Percentiles rank a stretch among this genome's conserved stretches.
These are phyloP conservation scores for Spizellomyces sp. DNA, from an alignment of 192 early-diverging fungal genomes.

Conservation along the genomic window DNA sequence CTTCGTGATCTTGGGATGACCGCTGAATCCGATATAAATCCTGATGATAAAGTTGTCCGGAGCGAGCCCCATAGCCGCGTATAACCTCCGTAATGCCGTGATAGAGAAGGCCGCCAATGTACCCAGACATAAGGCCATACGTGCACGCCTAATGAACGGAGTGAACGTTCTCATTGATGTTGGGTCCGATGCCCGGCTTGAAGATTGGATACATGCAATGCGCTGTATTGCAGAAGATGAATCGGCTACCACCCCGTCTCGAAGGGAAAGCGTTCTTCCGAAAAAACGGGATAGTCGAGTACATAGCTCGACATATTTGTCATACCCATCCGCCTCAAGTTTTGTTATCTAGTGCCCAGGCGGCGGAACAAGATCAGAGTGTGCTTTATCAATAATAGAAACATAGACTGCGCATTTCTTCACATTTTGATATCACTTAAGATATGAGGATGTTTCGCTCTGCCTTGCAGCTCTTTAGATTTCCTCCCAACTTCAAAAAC, in stretches of 20 bases:
- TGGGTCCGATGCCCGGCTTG: background rate
- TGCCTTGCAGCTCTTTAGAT: too few species aligned
- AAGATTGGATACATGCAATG: background rate
- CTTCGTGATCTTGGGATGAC: background rate
- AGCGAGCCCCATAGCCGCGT: background rate
- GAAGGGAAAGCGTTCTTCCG: background rate
- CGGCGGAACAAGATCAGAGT: too few species aligned
- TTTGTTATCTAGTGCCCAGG: background rate
- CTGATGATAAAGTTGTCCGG: background rate
- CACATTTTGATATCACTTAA: too few species aligned
- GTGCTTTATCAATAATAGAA: too few species aligned
- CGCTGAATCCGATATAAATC: too few species aligned
- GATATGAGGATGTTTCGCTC: too few species aligned
- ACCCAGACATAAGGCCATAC: background rate
- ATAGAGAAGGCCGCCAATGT: background rate
- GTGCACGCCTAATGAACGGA: conserved; percentile 4
- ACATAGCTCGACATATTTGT: background rate
- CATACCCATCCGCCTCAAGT: conserved; percentile 6
- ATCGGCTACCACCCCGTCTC: background rate
- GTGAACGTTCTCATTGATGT: background rate
- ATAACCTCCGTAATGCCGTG: conserved; percentile 6
- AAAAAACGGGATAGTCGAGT: background rate
- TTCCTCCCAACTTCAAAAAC: background rate
- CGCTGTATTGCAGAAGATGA: background rate
- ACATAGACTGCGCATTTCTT: too few species aligned